Evolutionary conservation across 192 early-diverging fungal species (phyloP).

Genomic region (Kappamyces sp.): DNA sequence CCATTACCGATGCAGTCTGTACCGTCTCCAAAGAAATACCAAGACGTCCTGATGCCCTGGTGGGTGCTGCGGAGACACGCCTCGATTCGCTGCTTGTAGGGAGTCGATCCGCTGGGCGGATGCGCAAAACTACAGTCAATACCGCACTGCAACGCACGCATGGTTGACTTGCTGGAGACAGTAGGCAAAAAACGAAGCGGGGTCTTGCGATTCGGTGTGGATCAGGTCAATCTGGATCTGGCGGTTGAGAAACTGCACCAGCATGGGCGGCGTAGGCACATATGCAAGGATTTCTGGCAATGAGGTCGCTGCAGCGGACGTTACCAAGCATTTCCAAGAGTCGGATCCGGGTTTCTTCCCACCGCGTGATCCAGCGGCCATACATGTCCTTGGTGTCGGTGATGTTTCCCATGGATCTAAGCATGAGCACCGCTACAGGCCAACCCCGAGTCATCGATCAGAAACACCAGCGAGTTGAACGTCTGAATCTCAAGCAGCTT

Average conservation of each 20-base stretch:
- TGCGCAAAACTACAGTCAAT: no score
- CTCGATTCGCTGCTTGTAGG: neutral
- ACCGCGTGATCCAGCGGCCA: conserved; percentile 14
- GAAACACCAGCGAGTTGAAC: conserved; percentile 7
- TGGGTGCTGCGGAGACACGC: no score
- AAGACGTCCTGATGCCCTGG: neutral
- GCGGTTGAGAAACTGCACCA: conserved; percentile 14
- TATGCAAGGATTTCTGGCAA: conserved; percentile 14
- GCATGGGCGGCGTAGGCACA: conserved; percentile 12
- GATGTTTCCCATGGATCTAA: conserved; percentile 10
- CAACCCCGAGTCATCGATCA: conserved; percentile 10
- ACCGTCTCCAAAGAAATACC: conserved; percentile 20
- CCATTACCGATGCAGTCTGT: no score
- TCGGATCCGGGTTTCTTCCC: conserved; percentile 19
- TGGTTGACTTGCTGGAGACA: no score
- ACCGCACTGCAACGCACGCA: no score
- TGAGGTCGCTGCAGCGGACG: no score
- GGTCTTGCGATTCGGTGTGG: no score
- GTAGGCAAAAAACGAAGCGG: no score
- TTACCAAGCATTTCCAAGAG: conserved; percentile 8
- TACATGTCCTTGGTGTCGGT: conserved; percentile 6
- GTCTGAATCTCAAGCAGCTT: conserved; percentile 19
- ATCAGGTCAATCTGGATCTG: neutral
- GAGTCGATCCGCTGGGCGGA: neutral
- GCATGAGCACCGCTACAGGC: no score